phyloP scores from a whole-genome alignment of 2,329 filamentous ascomycete species.

The Karstenula rhodostoma region DNA sequence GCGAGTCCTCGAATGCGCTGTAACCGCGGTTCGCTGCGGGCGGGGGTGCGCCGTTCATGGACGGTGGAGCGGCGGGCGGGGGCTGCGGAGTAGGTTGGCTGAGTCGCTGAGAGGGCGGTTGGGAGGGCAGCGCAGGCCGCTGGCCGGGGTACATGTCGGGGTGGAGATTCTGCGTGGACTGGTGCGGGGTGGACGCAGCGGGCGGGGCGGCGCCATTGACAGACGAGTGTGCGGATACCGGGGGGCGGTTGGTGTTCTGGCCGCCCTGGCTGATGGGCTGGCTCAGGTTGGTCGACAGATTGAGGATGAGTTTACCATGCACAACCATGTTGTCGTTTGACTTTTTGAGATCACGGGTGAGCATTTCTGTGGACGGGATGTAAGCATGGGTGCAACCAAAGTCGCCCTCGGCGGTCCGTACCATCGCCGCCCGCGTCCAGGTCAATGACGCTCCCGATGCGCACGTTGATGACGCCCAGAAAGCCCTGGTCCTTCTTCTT shows the following conservation, averaged over 20 bases:
- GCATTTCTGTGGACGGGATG: constrained; percentile 73
- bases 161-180: constrained; percentile 49
- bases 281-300: constrained; percentile 88
- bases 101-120: constrained; percentile 36
- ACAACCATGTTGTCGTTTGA: constrained; percentile 98
- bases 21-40: constrained; percentile 62
- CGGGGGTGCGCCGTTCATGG: constrained; percentile 37
- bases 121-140: constrained; percentile 34
- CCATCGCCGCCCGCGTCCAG: constrained; percentile 89
- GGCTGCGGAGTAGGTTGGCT: constrained; percentile 41
- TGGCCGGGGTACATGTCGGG: constrained; percentile 49
- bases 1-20: constrained; percentile 95
- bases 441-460: constrained; percentile 93
- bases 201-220: constrained; percentile 48
- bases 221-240: constrained; percentile 47
- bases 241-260: constrained; percentile 48
- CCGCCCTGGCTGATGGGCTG: constrained; percentile 68
- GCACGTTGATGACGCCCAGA: constrained; percentile 95
- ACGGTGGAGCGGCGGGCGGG: constrained; percentile 39
- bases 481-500: constrained; percentile 99
- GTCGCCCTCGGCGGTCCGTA: constrained; percentile 55
- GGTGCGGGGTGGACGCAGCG: constrained; percentile 50
- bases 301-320: constrained; percentile 96
- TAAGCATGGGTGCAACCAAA: constrained; percentile 29
- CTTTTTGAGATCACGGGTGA: constrained; percentile 95